A percentile compares a stretch with the other conserved stretches of the same genome.
Conservation (phyloP, 192 early-diverging fungal genomes). For the Backusella luteola region DNA sequence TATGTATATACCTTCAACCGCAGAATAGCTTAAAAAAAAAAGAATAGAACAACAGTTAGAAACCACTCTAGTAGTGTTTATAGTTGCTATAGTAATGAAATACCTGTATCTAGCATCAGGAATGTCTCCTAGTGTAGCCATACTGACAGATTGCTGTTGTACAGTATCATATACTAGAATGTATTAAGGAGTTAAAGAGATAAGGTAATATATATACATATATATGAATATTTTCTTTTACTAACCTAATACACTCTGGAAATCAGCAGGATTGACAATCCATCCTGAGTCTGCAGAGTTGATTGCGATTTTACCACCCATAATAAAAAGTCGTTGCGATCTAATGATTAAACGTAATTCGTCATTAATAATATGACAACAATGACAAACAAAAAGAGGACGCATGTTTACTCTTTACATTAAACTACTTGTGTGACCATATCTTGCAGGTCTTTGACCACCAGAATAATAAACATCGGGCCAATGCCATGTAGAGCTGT, state of each 20-base stretch:
- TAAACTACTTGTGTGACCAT: slow-evolving; percentile 18
- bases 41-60: neutral
- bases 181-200: neutral
- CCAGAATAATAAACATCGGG: slow-evolving; percentile 12
- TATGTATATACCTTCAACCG: neutral
- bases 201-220: neutral
- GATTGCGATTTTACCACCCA: slow-evolving; percentile 16
- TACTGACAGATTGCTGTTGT: slow-evolving; percentile 3
- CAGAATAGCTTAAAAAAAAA: slow-evolving; percentile 7
- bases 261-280: slow-evolving; percentile 10
- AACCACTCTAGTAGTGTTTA: neutral
- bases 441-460: slow-evolving; percentile 21
- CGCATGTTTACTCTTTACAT: slow-evolving; percentile 16
- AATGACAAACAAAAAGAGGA: neutral
- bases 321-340: slow-evolving; percentile 6
- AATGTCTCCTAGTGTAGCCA: slow-evolving; percentile 21
- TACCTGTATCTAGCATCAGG: slow-evolving; percentile 11
- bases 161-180: slow-evolving; percentile 22
- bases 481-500: slow-evolving; percentile 15
- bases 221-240: neutral
- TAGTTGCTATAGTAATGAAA: too few species aligned
- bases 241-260: slow-evolving; percentile 20
- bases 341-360: neutral
- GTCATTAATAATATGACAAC: neutral
- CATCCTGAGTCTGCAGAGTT: neutral